Evolutionary conservation across 768 basidiomycete genomes (phyloP), one percentile per base, ranked within the genome.

Genomic region (Sutorius australiensis): DNA sequence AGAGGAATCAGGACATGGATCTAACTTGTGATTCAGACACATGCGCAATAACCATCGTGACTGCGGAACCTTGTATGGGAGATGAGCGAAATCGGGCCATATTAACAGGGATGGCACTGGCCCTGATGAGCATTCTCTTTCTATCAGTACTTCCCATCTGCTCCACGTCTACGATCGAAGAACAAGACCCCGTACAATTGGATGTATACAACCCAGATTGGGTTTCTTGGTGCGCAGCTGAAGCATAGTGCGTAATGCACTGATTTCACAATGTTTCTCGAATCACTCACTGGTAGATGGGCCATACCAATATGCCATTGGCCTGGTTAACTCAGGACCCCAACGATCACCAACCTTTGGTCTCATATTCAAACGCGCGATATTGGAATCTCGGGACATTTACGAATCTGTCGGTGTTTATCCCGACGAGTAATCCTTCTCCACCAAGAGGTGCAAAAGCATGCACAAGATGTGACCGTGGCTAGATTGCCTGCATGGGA

Each of bases 401-500:
- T 19, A 42, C 53, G 6, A 52, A 50, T 1, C n/a, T 55, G 32
- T 32, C 47, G 1, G 46, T 53, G 19, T 56, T 55, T 10, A 24
- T 56, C 12, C 34, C 56, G 24, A 64, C 45, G 4, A 4, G 24
- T 24, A 8, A 58, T 61, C 56, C 9, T 56, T 49, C 64, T 54
- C 30, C 45, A 52, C 33, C 46, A 60, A 11, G 24, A 65, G 3
- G 54, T 37, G 33, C 61, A 63, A 42, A 49, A 46, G 40, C 47
- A 39, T 37, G 64, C 58, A 6, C 55, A 54, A 21, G 52, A 41
- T 30, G 55, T 63, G 34, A 54, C 57, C 10, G 54, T 40, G 32
- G 39, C n/a, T 13, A 56, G 62, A 44, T 41, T 61, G 11, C 55
- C 58, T 38, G 37, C n/a, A 30, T 60, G 57, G 48, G 53, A 54